Evolutionary conservation across 257 asterid species (phyloP), one percentile per base, ranked within the genome.

Genomic region (Nicotiana sylvestris): DNA sequence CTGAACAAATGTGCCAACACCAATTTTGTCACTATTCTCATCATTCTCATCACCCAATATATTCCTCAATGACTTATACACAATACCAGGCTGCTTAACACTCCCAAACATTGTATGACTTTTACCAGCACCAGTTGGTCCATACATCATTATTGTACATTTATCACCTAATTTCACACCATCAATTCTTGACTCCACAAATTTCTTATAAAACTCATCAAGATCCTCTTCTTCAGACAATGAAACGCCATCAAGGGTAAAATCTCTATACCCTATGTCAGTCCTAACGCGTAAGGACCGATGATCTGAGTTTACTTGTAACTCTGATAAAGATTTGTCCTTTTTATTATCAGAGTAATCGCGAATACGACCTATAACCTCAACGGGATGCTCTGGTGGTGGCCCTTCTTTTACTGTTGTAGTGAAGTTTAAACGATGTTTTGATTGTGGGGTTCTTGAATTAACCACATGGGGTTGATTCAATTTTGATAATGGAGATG

Each of bases 61-160:
- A 64, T 91, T 96, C 82, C 88, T 94, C 90, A 96, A 82, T 0
- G 99, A 90, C 72, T 83, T 91, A 17, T 96, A 94, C 49, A 96
- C 99, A 39, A 96, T 92, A 46, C 99, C 99, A 0, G 94, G 96
- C 82, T 89, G 92, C 58, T 87, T 93, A 51, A 77, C 56, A 81
- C 93, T 87, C 30, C 99, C 99, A 62, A 96, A 96, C 99, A 96
- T 96, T 0, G 98, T 96, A 72, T 96, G 98, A 57, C 98, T 93
- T 88, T 96, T 96, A 2, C 99, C 99, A 1, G 99, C 90, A 13
- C 99, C 99, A 4, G 99, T 93, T 2, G 98, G 99, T 0, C 99
- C 99, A 57, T 96, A 96, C 99, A 94, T 94, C 98, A 96, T 94
- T 0, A 96, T 86, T 0, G 99, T 94, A n/a, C 99, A 96, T 77